phyloP scores from a whole-genome alignment of 1,284 basidiomycete species.

The Rhodotorula mucilaginosa region DNA sequence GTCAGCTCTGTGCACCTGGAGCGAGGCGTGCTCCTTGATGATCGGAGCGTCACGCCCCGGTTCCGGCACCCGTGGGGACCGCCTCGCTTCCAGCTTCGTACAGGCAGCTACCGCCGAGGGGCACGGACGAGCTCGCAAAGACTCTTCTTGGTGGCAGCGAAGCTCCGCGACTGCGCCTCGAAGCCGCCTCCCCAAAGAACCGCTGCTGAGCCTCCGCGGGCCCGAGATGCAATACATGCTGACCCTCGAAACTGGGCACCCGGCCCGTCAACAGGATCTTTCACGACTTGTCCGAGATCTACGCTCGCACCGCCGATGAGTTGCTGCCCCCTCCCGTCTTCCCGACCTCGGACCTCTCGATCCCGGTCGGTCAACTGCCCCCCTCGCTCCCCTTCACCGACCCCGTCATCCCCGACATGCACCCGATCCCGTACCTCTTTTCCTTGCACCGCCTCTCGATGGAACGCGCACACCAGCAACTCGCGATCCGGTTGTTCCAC shows the following conservation, averaged over 20 bases:
- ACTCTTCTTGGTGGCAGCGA: no score
- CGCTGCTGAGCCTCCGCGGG: neutral
- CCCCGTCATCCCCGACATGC: conserved; percentile 43
- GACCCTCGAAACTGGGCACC: neutral
- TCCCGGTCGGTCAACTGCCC: conserved; percentile 37
- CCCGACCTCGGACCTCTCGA: conserved; percentile 35
- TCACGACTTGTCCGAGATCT: conserved; percentile 42
- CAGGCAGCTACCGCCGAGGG: no score
- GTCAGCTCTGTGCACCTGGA: no score
- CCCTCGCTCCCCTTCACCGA: conserved; percentile 40
- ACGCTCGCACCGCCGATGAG: conserved; percentile 39
- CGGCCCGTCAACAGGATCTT: conserved; percentile 33
- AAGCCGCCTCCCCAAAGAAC: neutral
- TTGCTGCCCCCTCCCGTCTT: conserved; percentile 41
- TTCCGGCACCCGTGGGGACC: neutral
- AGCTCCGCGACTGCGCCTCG: no score
- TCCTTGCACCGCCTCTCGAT: conserved; percentile 53
- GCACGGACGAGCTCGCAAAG: no score
- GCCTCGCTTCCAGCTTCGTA: no score
- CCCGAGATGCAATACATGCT: neutral
- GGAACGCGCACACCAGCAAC: conserved; percentile 53
- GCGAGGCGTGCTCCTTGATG: neutral
- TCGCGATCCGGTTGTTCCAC: conserved; percentile 52
- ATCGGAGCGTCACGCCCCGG: neutral
- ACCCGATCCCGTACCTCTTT: conserved; percentile 54